Conservation (phyloP, 2,329 filamentous ascomycete species). For the Microdochium trichocladiopsis region DNA sequence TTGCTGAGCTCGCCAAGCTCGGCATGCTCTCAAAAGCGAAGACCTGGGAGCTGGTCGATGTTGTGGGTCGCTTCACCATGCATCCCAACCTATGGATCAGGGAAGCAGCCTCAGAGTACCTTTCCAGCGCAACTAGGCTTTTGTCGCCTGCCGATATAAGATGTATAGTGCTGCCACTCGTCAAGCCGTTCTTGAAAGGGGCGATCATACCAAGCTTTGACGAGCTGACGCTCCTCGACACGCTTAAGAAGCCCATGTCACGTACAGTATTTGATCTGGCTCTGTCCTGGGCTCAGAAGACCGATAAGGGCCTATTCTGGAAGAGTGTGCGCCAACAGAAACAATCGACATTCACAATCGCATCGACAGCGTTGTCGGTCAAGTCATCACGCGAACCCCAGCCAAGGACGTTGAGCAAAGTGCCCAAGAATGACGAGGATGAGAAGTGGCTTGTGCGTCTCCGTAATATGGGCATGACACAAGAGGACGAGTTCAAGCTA, state of each 20-base stretch:
- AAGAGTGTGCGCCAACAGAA: slow-evolving; percentile 64
- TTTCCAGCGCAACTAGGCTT: slow-evolving; percentile 69
- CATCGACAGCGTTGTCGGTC: slow-evolving; percentile 45
- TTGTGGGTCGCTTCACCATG: slow-evolving; percentile 78
- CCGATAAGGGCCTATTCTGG: slow-evolving; percentile 84
- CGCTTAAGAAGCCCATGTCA: slow-evolving; percentile 74
- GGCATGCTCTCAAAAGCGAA: slow-evolving; percentile 80
- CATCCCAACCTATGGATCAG: slow-evolving; percentile 95
- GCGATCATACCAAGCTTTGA: slow-evolving; percentile 58
- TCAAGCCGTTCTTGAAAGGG: slow-evolving; percentile 76
- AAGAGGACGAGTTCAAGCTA: slow-evolving; percentile 86
- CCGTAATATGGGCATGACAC: slow-evolving; percentile 71
- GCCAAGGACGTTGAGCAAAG: slow-evolving; percentile 50
- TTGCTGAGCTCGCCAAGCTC: slow-evolving; percentile 81
- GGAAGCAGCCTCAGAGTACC: slow-evolving; percentile 78
- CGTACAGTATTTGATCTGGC: slow-evolving; percentile 79
- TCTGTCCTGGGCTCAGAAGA: slow-evolving; percentile 75
- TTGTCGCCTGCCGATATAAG: slow-evolving; percentile 74
- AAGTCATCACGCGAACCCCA: slow-evolving; percentile 51
- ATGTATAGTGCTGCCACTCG: slow-evolving; percentile 74
- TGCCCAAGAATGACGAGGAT: slow-evolving; percentile 81
- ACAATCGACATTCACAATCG: slow-evolving; percentile 56
- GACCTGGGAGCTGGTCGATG: slow-evolving; percentile 80
- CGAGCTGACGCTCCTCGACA: slow-evolving; percentile 70
- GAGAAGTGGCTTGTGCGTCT: slow-evolving; percentile 86